Percentiles rank a stretch among this genome's conserved stretches.
Conservation (phyloP, 1,284 basidiomycete species). For the Austroboletus novae-zelandiae region DNA sequence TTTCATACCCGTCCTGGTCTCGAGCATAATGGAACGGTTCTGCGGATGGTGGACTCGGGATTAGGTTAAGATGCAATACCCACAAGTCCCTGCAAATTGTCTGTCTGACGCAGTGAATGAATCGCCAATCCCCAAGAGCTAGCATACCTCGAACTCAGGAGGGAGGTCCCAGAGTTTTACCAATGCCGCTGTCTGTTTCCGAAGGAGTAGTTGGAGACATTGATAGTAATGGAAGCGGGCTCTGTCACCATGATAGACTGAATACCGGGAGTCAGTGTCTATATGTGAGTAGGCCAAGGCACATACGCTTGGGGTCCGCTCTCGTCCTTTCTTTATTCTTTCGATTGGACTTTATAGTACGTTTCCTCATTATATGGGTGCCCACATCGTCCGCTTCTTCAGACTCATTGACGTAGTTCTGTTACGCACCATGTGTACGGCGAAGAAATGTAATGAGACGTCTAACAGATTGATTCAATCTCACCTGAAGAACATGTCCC, state of each 20-base stretch:
- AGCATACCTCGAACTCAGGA: slow-evolving; percentile 72
- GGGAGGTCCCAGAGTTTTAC: slow-evolving; percentile 69
- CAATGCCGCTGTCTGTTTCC: slow-evolving; percentile 71
- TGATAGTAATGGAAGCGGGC: slow-evolving; percentile 79
- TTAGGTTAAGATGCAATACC: slow-evolving; percentile 68
- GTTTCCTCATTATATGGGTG: slow-evolving; percentile 58
- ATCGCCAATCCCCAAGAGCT: neutral
- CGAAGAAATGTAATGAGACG: neutral
- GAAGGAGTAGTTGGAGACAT: slow-evolving; percentile 75
- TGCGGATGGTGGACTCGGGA: slow-evolving; percentile 57
- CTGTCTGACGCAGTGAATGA: slow-evolving; percentile 39
- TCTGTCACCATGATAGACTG: slow-evolving; percentile 79
- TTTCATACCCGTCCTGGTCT: slow-evolving; percentile 29
- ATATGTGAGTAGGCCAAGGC: neutral
- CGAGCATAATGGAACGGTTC: slow-evolving; percentile 53
- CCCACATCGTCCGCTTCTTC: slow-evolving; percentile 58
- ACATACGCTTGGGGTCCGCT: slow-evolving; percentile 58
- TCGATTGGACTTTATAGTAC: slow-evolving; percentile 53
- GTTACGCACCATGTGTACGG: neutral
- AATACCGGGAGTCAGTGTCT: slow-evolving; percentile 3
- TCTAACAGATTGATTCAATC: neutral
- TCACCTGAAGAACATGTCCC: slow-evolving; percentile 75
- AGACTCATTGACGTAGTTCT: slow-evolving; percentile 77
- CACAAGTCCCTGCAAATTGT: slow-evolving; percentile 78
- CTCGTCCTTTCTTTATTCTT: slow-evolving; percentile 48